Percentiles rank a stretch among this genome's conserved stretches.
Conservation (phyloP, 1,139 yeast genomes). For the Yamadazyma songkhlaensis region DNA sequence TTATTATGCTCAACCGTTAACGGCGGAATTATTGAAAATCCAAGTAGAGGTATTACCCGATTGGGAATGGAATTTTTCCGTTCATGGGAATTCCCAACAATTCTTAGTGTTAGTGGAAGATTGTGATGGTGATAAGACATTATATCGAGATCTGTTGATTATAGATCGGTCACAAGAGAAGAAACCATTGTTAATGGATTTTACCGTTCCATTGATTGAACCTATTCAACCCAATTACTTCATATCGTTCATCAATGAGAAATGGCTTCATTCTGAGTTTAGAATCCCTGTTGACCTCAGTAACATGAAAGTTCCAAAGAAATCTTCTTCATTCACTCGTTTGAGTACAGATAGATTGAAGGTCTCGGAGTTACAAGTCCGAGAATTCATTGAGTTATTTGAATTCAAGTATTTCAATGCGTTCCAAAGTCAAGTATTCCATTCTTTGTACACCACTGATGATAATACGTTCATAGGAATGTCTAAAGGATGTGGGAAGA, state of each 20-base stretch:
- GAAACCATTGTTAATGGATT: slow-evolving; percentile 58
- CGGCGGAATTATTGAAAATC: slow-evolving; percentile 62
- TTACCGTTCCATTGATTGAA: slow-evolving; percentile 58
- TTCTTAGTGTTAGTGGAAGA: slow-evolving; percentile 79
- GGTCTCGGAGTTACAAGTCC: slow-evolving; percentile 42
- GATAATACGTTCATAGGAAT: slow-evolving; percentile 66
- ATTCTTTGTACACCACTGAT: slow-evolving; percentile 54
- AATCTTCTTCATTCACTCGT: slow-evolving; percentile 62
- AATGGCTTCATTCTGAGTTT: slow-evolving; percentile 78
- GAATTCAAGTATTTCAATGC: slow-evolving; percentile 56
- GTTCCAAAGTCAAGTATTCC: slow-evolving; percentile 71
- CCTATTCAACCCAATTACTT: slow-evolving; percentile 77
- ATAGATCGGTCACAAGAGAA: slow-evolving; percentile 49
- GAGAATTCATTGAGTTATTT: slow-evolving; percentile 46
- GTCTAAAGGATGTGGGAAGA: slow-evolving; percentile 76
- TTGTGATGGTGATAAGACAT: slow-evolving; percentile 73
- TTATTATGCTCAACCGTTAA: slow-evolving; percentile 72
- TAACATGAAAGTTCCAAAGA: slow-evolving; percentile 60
- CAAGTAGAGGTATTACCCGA: slow-evolving; percentile 66
- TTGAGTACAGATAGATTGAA: slow-evolving; percentile 49
- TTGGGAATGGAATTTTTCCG: slow-evolving; percentile 69
- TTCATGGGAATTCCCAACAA: slow-evolving; percentile 66
- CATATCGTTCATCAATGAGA: slow-evolving; percentile 70
- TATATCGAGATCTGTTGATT: slow-evolving; percentile 55
- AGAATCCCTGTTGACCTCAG: slow-evolving; percentile 60